Evolutionary conservation across 768 basidiomycete genomes (phyloP), one percentile per base, ranked within the genome.

Genomic region (Panellus pusillus): DNA sequence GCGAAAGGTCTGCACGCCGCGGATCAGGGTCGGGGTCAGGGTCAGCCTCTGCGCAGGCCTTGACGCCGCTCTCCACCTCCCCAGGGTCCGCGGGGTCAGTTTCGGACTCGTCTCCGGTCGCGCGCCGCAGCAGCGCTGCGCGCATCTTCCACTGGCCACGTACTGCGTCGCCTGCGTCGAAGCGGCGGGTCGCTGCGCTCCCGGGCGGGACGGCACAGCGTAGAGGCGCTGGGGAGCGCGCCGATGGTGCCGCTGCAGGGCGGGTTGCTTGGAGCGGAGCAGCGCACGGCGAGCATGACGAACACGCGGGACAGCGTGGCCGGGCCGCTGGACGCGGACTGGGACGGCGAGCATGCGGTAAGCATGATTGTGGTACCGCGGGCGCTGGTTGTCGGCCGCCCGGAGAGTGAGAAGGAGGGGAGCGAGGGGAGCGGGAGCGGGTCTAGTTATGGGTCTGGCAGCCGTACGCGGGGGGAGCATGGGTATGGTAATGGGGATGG

Each of bases 321-420:
- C 1, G 19, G 44, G 31, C 6, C 17, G 17, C 20, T 31, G 49
- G 48, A 35, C 20, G 38, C 15, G 41, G 44, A 13, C 31, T 44
- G 52, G 52, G 29, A 28, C 44, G 31, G 38, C 9, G 29, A 1
- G 28, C 29, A 37, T 39, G 55, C 39, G 45, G 39, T 14, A 38
- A 45, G 41, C 40, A 57, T 57, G 55, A 57, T 57, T 31, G 50
- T 46, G 18, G 50, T 37, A 14, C 50, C 55, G 40, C 19, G 50
- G 1, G 44, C 42, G 28, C 29, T 39, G 28, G 13, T 12, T 3
- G 39, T 17, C 17, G 39, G 15, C 24, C 19, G 6, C 1, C 32
- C 4, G 29, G 43, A 20, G 36, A 9, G 29, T 14, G 24, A 6
- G 51, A 28, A 41, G 32, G 24, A 32, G 7, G 32, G 20, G 15